Base-by-base conservation (phyloP, 2,329 filamentous ascomycete genomes). In the Botrytis cinerea region DNA sequence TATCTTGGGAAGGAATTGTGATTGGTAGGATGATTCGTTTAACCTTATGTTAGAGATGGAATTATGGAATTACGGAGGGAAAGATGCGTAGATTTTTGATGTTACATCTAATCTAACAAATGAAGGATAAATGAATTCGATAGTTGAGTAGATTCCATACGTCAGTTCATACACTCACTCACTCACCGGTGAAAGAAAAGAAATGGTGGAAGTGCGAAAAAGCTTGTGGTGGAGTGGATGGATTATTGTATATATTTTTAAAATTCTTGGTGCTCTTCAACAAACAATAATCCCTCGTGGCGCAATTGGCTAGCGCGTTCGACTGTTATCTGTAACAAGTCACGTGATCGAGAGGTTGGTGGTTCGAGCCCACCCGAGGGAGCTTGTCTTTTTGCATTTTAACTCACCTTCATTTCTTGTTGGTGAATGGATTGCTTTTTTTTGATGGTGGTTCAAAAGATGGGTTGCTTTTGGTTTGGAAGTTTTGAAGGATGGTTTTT, bases 261-360 rank as follows among this genome's bases (percentile, higher is more conserved):
- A 18, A 54, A 28, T 8, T 8, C 0, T 16, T 0, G 0, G 0
- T 0, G 2, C 0, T 8, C 2, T 18, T 9, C 22, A 61, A 25
- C 22, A 40, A 61, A n/a, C 4, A 63, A n/a, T 12, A 20, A 45
- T 63, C 61, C 61, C 61, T 63, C 61, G 61, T 63, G 61, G 61
- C 61, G 61, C 61, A 63, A 63, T 63, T 63, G 61, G 61, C 61
- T 63, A 63, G 61, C 61, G 61, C 61, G 61, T 63, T 63, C 61
- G 61, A 63, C 61, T 61, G 59, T 60, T 60, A 61, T 14, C 32
- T 20, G 57, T 60, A 38, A 14, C 12, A 7, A n/a, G 14, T 51
- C 63, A 45, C 62, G 25, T 32, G 35, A 72, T 43, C 70, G 46
- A 57, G 60, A 67, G 70, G 38, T 35, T 67, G 28, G 46, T 67